A percentile compares a stretch with the other conserved stretches of the same genome.
These are phyloP conservation scores for Beauveria rudraprayagi DNA, from an alignment of 2,329 filamentous ascomycete genomes.

Conservation along the genomic window DNA sequence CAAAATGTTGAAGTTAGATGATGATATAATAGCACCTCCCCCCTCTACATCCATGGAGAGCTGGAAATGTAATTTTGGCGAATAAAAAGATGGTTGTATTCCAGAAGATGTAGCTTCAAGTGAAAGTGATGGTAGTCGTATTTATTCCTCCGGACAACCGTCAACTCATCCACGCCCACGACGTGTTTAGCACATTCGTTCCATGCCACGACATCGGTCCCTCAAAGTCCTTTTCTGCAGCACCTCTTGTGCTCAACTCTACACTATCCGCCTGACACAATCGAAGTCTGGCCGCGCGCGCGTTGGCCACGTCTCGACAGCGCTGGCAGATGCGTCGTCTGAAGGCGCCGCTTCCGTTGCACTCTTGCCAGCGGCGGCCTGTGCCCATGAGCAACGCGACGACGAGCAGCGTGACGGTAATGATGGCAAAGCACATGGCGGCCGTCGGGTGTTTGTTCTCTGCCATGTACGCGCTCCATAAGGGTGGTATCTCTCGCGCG, in stretches of 20 bases:
- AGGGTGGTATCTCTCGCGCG: neutral
- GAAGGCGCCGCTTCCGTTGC: neutral
- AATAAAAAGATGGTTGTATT: neutral
- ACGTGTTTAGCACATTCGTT: constrained; percentile 9
- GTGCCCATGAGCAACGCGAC: neutral
- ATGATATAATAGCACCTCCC: constrained; percentile 48
- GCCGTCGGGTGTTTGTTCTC: neutral
- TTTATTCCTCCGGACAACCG: too few species aligned
- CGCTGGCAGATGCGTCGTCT: neutral
- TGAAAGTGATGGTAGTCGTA: neutral
- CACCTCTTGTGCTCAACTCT: neutral
- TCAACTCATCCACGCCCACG: constrained; percentile 10
- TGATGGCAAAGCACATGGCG: neutral
- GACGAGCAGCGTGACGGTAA: neutral
- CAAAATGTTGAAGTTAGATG: constrained; percentile 34
- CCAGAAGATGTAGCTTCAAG: neutral
- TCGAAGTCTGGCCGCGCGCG: neutral
- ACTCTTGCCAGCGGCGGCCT: neutral
- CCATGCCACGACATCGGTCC: constrained; percentile 4
- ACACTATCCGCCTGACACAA: neutral
- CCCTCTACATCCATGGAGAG: constrained; percentile 34
- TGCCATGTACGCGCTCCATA: neutral
- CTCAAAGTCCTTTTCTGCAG: neutral
- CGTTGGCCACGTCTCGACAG: neutral
- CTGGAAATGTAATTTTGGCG: constrained; percentile 4